phyloP scores from a whole-genome alignment of 1,284 basidiomycete genomes.

The Hemileia vastatrix region DNA sequence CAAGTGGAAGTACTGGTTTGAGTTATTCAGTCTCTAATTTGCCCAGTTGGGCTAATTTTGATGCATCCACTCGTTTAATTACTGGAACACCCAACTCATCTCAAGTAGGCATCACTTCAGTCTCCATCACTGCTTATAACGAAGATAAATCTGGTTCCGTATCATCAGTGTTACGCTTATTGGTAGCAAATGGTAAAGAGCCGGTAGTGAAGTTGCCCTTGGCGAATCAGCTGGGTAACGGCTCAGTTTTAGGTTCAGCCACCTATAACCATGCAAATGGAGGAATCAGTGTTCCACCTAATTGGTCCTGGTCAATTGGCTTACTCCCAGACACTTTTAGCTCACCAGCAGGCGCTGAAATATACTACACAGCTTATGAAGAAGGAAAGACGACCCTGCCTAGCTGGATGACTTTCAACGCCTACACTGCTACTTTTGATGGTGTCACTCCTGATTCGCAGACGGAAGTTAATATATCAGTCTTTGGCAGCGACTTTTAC shows the following conservation, averaged over 20 bases:
- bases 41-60: slow-evolving; percentile 36
- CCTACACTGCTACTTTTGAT: slow-evolving; percentile 22
- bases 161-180: slow-evolving; percentile 5
- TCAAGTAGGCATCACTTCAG: slow-evolving; percentile 8
- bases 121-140: slow-evolving; percentile 6
- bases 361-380: slow-evolving; percentile 18
- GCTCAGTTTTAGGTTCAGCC: slow-evolving; percentile 14
- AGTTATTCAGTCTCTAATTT: slow-evolving; percentile 27
- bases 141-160: slow-evolving; percentile 5
- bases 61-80: slow-evolving; percentile 27
- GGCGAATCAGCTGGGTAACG: slow-evolving; percentile 13
- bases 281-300: slow-evolving; percentile 19
- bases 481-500: slow-evolving; percentile 21
- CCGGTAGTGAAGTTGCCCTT: slow-evolving; percentile 11
- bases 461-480: slow-evolving; percentile 11
- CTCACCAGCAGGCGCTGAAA: not conserved
- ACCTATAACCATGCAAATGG: slow-evolving; percentile 12
- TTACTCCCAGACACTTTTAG: slow-evolving; percentile 19
- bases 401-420: slow-evolving; percentile 22
- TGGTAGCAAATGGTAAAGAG: slow-evolving; percentile 10
- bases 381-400: slow-evolving; percentile 13
- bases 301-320: slow-evolving; percentile 23
- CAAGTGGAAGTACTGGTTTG: slow-evolving; percentile 24
- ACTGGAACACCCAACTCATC: slow-evolving; percentile 29
- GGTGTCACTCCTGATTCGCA: slow-evolving; percentile 19